Evolutionary conservation across 2,329 filamentous ascomycete species (phyloP), one percentile per base, ranked within the genome.

Genomic region (Stagonosporopsis vannaccii): DNA sequence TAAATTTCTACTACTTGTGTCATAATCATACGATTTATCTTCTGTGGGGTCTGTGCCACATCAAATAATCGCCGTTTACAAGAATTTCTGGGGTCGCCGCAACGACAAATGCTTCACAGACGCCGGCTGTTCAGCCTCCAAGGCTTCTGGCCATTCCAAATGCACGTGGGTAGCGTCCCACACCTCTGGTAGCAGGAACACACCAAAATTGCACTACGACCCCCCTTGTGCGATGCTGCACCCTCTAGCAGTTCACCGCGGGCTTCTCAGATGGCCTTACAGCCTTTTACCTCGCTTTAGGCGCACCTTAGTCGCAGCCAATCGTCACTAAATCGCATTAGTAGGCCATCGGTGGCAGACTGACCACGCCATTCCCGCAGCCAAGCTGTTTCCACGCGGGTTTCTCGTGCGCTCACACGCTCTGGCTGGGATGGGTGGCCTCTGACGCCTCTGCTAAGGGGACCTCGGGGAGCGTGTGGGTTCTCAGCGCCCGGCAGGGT

Each of bases 171-270:
- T 56, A 51, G 52, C 40, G 47, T 39, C 37, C 53, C 53, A 56
- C 53, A 30, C 53, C n/a, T 56, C 17, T 56, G 47, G 53, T 56
- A 39, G 47, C 42, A 51, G 53, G 47, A 51, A 56, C 53, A 25
- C 42, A 50, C 52, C 52, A 56, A 42, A 50, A 46, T 37, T 35
- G 52, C 46, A 56, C 52, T 35, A 56, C 15, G 35, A 33, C 35
- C 46, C 28, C 35, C 46, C 28, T 26, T 55, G 26, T 43, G 13
- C 23, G 28, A 20, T 25, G 33, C 30, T 35, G 42, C 53, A 51
- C 47, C 47, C 47, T 51, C 53, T 51, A 43, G 19, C 47, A 47
- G 53, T 56, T 51, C 53, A 41, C 13, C 42, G 17, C 9, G 20
- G 32, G 13, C 32, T 17, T 19, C 32, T 17, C 41, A 35, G 20